Base-by-base conservation (phyloP, 345 rosid genomes). In the Carallia pectinifolia region DNA sequence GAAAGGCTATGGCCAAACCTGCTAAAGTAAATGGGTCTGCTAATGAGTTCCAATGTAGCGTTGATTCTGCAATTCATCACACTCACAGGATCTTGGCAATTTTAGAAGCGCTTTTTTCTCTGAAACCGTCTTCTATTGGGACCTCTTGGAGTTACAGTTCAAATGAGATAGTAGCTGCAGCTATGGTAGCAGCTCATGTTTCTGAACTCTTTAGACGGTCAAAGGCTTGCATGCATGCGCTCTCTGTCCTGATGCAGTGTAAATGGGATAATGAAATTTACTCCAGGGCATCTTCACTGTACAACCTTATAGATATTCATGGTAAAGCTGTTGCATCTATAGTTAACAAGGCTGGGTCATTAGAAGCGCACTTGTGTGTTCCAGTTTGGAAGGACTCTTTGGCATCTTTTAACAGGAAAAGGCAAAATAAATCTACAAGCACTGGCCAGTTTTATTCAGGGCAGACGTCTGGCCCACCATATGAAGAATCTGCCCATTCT, bases 181-280 rank as follows among this genome's bases (percentile, higher is more conserved):
- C 98, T 69, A 91, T 94, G 98, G 98, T 94, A 75, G 98, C 98
- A 2, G 98, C 98, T 68, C 98, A 94, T 74, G 82, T 94, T 74
- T 94, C 98, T 33, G 98, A 91, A 76, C 78, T 94, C 58, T 89
- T 94, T 77, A 84, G 96, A 76, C 87, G 87, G 59, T 94, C 98
- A 53, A 94, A 87, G 86, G 91, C 98, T 65, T 88, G 96, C 77
- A 91, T 82, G 86, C 93, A 82, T 64, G 91, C 98, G 2, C 84
- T 94, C 68, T 88, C 93, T 65, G 88, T 89, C 65, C 75, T 94
- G 61, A 88, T 89, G 92, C 85, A 86, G 36, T 94, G 98, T 83
- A 89, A 89, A 76, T 91, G 96, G 96, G 95, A 94, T 78, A 81
- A 82, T 73, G 91, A 91, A 79, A 91, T 94, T 82, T 81, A 76